Evolutionary conservation across 768 basidiomycete species (phyloP).

Genomic region (Leccinum truebloodii): DNA sequence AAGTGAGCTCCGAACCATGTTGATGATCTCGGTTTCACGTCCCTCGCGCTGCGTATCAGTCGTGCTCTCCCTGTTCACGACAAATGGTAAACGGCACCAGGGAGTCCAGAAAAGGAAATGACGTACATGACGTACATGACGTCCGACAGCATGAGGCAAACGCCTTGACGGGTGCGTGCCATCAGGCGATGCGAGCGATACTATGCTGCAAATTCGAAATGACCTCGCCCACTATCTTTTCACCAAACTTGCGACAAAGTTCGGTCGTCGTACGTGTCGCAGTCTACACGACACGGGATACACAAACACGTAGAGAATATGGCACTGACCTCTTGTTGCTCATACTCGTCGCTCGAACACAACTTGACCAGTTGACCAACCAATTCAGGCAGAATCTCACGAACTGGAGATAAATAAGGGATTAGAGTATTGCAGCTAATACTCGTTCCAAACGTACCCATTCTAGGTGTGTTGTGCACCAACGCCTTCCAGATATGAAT

Average conservation of each 20-base stretch:
- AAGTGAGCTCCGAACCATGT: constrained; percentile 78
- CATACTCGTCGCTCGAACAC: constrained; percentile 75
- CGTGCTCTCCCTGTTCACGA: constrained; percentile 66
- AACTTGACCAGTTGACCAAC: constrained; percentile 74
- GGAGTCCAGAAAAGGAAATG: not conserved
- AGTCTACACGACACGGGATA: constrained; percentile 42
- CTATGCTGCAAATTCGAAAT: constrained; percentile 71
- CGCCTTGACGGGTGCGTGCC: constrained; percentile 72
- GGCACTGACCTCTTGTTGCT: constrained; percentile 80
- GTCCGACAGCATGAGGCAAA: constrained; percentile 84
- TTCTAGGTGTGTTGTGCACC: constrained; percentile 91
- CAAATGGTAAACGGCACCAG: too few relatives aligned
- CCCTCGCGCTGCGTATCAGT: constrained; percentile 83
- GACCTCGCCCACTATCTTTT: constrained; percentile 83
- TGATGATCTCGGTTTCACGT: constrained; percentile 86
- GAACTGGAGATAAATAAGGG: constrained; percentile 46
- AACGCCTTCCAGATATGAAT: constrained; percentile 98
- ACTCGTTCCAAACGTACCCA: constrained; percentile 51
- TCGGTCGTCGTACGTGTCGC: constrained; percentile 87
- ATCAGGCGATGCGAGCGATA: constrained; percentile 57
- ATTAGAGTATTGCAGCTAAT: not conserved
- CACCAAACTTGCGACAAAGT: constrained; percentile 93
- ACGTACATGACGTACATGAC: constrained; percentile 62
- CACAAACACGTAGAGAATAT: too few relatives aligned
- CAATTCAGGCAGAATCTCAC: constrained; percentile 89